Base-by-base conservation (phyloP, 352 stramenopile genomes). In the Globisporangium heterothallicum region DNA sequence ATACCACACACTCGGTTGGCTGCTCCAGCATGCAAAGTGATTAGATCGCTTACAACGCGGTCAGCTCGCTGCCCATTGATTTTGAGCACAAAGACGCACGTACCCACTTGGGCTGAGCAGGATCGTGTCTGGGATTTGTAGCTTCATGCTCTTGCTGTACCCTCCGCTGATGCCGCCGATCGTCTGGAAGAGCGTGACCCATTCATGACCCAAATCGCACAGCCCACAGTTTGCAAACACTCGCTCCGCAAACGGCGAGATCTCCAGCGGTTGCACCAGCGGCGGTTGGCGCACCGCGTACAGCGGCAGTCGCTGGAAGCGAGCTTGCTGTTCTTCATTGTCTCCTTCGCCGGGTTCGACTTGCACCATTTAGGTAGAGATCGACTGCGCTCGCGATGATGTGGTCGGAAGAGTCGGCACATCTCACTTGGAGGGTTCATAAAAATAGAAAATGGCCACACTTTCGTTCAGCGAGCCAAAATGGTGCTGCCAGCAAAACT, bases 1-100 rank as follows among this genome's bases (percentile, higher is more conserved):
- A 53, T 84, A 87, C 76, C 76, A 87, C 18, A 87, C 49, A 40
- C 68, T 82, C 2, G 76, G 74, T 29, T 81, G 64, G 0, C 76
- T 87, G 47, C 41, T 38, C 19, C 36, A 43, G 16, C n/a, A 44
- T 14, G 22, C 43, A 50, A 19, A 55, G 22, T 42, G 5, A 66
- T 25, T 16, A 49, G 6, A 53, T 49, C n/a, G n/a, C n/a, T n/a
- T n/a, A n/a, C n/a, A n/a, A n/a, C n/a, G n/a, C n/a, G n/a, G n/a
- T n/a, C n/a, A n/a, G n/a, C n/a, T n/a, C n/a, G n/a, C n/a, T n/a
- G n/a, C n/a, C n/a, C n/a, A n/a, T 42, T 21, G 22, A n/a, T 14
- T 49, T 8, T 26, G n/a, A n/a, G n/a, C n/a, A n/a, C 32, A 16
- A 18, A 38, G 14, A 16, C 32, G 12, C 7, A 45, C 53, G 9